Evolutionary conservation across 2,329 filamentous ascomycete genomes (phyloP).

Genomic region (Aspergillus clavatus): DNA sequence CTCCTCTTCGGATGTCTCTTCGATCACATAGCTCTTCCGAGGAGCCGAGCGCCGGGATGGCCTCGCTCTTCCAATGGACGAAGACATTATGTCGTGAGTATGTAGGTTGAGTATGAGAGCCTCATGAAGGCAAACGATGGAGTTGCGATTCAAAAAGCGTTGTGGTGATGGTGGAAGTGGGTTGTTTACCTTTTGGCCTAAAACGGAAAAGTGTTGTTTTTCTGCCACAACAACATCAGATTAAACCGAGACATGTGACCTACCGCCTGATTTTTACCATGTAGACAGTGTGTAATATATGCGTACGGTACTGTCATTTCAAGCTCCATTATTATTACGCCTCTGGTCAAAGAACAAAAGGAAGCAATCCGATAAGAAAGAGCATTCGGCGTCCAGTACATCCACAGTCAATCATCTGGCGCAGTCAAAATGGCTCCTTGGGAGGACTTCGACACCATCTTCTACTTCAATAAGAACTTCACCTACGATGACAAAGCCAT

Average conservation of each 20-base stretch:
- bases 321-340: conserved; percentile 13
- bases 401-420: not conserved
- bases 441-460: conserved; percentile 64
- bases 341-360: not conserved
- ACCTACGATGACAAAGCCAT: conserved; percentile 59
- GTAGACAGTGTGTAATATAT: conserved; percentile 11
- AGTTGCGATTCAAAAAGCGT: conserved; percentile 16
- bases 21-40: conserved; percentile 68
- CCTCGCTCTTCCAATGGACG: conserved; percentile 43
- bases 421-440: conserved; percentile 42
- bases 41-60: conserved; percentile 57
- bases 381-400: not conserved
- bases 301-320: conserved; percentile 13
- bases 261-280: conserved; percentile 23
- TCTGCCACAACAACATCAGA: conserved; percentile 30
- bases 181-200: conserved; percentile 36
- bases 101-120: conserved; percentile 15
- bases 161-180: conserved; percentile 24
- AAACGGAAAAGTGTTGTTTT: conserved; percentile 30
- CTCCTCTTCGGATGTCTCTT: conserved; percentile 73
- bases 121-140: conserved; percentile 25
- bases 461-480: conserved; percentile 56
- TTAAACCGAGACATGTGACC: not conserved
- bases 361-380: not conserved
- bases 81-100: conserved; percentile 29